Percentiles rank a stretch among this genome's conserved stretches.
phyloP scores from a whole-genome alignment of 495 filamentous ascomycete species.

The Haplographium delicatum region DNA sequence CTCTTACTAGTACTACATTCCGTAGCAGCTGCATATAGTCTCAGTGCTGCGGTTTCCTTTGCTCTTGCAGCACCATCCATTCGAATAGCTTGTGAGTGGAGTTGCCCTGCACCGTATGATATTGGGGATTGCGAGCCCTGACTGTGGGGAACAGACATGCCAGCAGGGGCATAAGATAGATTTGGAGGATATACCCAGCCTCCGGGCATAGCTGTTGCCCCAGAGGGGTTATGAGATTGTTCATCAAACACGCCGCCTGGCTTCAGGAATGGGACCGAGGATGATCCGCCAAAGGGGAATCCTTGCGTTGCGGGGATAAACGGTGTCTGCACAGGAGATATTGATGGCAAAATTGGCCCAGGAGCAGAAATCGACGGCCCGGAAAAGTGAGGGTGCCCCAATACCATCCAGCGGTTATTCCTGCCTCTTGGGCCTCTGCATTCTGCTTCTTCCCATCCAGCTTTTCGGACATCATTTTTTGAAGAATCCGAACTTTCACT shows the following conservation, averaged over 20 bases:
- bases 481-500: slow-evolving; percentile 21
- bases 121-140: background rate
- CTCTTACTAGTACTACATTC: background rate
- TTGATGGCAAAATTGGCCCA: too few species aligned
- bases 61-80: background rate
- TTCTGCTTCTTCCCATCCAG: too few species aligned
- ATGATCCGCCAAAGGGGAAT: slow-evolving; percentile 2
- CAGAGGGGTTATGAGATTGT: background rate
- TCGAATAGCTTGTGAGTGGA: slow-evolving; percentile 8
- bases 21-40: slow-evolving; percentile 2
- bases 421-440: too few species aligned
- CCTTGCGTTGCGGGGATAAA: background rate
- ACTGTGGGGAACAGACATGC: background rate
- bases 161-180: slow-evolving; percentile 1
- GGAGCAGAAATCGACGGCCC: too few species aligned
- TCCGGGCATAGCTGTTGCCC: slow-evolving; percentile 12
- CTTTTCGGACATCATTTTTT: too few species aligned
- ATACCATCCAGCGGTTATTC: too few species aligned
- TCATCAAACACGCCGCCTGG: background rate
- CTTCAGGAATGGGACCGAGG: background rate
- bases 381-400: too few species aligned
- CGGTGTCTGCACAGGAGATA: background rate
- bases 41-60: slow-evolving; percentile 8
- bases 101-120: slow-evolving; percentile 7
- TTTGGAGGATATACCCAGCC: slow-evolving; percentile 12